phyloP scores from a whole-genome alignment of 1,284 basidiomycete species.

The Fomitopsis betulina region DNA sequence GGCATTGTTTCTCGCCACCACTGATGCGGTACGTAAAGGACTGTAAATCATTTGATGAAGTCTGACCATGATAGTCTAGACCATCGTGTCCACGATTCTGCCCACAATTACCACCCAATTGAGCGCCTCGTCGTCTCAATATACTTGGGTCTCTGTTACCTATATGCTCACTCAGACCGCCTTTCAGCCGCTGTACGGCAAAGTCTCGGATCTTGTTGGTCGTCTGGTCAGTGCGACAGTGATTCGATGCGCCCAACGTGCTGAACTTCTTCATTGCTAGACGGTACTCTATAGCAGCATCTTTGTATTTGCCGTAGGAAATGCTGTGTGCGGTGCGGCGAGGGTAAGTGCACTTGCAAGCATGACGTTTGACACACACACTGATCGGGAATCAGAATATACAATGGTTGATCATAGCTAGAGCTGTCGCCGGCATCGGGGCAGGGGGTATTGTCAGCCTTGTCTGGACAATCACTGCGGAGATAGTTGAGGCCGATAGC shows the following conservation, averaged over 20 bases:
- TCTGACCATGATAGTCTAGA: constrained; percentile 37
- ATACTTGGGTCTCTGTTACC: constrained; percentile 79
- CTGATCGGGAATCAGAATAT: constrained; percentile 45
- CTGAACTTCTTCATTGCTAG: constrained; percentile 32
- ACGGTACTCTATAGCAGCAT: constrained; percentile 65
- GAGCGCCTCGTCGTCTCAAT: constrained; percentile 58
- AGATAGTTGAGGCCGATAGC: constrained; percentile 63
- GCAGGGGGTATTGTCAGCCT: constrained; percentile 78
- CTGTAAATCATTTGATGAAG: constrained; percentile 7
- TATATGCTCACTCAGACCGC: constrained; percentile 82
- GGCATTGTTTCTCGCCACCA: constrained; percentile 75
- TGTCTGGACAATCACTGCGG: constrained; percentile 79
- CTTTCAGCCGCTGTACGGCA: constrained; percentile 75
- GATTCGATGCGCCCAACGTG: not conserved
- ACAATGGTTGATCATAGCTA: constrained; percentile 49
- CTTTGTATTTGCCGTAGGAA: constrained; percentile 63
- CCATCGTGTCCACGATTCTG: constrained; percentile 75
- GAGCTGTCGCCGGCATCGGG: constrained; percentile 65
- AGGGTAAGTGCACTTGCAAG: constrained; percentile 36
- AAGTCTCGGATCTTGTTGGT: constrained; percentile 71
- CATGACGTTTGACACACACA: constrained; percentile 2
- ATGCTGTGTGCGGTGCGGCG: constrained; percentile 66
- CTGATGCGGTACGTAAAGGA: constrained; percentile 60
- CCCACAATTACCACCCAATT: constrained; percentile 72
- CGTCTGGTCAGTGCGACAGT: constrained; percentile 45